These are phyloP conservation scores for Lichtheimia ornata DNA, from an alignment of 371 early-diverging fungal species.

Conservation along the genomic window DNA sequence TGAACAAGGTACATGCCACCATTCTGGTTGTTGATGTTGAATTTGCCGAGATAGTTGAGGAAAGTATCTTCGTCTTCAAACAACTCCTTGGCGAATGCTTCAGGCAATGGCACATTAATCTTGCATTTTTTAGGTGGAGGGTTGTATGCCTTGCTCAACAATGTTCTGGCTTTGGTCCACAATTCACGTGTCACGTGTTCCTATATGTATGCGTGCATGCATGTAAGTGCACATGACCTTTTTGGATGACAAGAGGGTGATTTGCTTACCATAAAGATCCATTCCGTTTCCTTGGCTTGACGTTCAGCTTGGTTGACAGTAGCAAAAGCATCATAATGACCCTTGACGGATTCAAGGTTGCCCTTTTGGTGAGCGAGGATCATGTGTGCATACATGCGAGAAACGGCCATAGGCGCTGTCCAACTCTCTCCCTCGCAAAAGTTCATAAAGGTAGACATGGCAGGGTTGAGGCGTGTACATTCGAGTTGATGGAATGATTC, in stretches of 20 bases:
- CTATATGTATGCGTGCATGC: background rate
- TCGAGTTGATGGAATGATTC: constrained; percentile 60
- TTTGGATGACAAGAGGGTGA: background rate
- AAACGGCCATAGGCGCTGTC: constrained; percentile 61
- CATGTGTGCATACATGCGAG: constrained; percentile 60
- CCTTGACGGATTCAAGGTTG: constrained; percentile 50
- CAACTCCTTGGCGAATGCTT: constrained; percentile 36
- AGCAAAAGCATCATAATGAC: constrained; percentile 64
- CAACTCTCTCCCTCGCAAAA: constrained; percentile 55
- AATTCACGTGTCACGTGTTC: constrained; percentile 52
- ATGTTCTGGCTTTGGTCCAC: constrained; percentile 53
- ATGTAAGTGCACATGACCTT: background rate
- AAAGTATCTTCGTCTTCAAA: constrained; percentile 63
- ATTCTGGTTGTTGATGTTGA: constrained; percentile 71
- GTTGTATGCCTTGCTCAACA: constrained; percentile 50
- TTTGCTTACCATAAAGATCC: constrained; percentile 61
- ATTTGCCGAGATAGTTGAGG: constrained; percentile 63
- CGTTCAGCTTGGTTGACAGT: constrained; percentile 67
- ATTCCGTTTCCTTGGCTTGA: constrained; percentile 65
- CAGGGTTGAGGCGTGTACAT: constrained; percentile 52
- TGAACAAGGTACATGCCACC: constrained; percentile 69
- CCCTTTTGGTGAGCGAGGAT: constrained; percentile 59
- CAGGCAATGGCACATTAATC: constrained; percentile 57
- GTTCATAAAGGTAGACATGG: constrained; percentile 44
- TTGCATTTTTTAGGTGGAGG: constrained; percentile 54